phyloP scores from a whole-genome alignment of 108 stramenopile species.

The Hondaea fermentalgiana region DNA sequence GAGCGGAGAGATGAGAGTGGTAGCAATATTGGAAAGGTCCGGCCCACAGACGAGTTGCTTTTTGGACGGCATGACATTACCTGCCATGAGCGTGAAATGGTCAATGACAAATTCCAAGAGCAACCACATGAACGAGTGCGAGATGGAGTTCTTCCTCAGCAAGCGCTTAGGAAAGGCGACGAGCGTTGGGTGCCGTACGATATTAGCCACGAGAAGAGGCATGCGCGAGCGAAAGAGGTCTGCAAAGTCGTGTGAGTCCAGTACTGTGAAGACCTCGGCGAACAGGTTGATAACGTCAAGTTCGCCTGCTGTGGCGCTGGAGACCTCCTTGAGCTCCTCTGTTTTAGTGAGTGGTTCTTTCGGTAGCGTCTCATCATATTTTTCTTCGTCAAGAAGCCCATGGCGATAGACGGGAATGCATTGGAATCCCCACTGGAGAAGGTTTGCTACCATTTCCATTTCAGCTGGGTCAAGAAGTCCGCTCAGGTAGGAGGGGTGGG shows the following conservation, averaged over 20 bases:
- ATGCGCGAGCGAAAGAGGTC: conserved; percentile 60
- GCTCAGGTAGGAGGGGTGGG: background rate
- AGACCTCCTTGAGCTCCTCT: background rate
- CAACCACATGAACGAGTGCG: background rate
- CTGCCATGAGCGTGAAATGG: background rate
- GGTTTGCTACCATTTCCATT: conserved; percentile 63
- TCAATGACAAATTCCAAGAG: background rate
- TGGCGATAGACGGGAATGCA: conserved; percentile 64
- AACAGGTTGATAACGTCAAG: conserved; percentile 66
- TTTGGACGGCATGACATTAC: background rate
- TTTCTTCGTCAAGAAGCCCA: conserved; percentile 1
- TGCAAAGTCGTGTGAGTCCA: conserved; percentile 66
- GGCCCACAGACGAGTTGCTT: background rate
- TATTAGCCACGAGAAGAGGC: conserved; percentile 61
- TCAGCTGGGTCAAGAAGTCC: conserved; percentile 62
- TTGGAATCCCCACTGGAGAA: conserved; percentile 66
- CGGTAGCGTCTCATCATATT: background rate
- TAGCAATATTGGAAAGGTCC: background rate
- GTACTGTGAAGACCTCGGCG: conserved; percentile 72
- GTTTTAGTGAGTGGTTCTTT: background rate
- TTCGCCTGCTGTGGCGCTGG: background rate
- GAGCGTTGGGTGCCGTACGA: conserved; percentile 61
- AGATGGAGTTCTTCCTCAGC: conserved; percentile 30
- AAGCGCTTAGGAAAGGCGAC: conserved; percentile 69
- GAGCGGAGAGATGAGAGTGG: background rate